Evolutionary conservation across 2,329 filamentous ascomycete genomes (phyloP), one percentile per base, ranked within the genome.

Genomic region (Stachybotrys echinatus): DNA sequence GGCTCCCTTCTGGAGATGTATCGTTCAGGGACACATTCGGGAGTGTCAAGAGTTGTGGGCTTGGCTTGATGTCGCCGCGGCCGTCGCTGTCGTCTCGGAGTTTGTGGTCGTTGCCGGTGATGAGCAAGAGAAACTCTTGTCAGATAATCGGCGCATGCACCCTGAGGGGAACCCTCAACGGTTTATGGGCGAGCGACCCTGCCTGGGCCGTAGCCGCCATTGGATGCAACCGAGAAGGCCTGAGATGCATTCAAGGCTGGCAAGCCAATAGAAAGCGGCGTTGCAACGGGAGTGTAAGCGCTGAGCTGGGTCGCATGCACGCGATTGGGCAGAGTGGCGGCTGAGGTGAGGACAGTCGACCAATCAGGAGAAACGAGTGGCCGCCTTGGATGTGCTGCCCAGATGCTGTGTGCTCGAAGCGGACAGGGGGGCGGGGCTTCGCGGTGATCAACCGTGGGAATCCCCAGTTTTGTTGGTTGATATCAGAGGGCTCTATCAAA

Each of bases 271-370:
- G 57, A 47, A 58, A 50, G 48, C 45, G 23, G 46, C 31, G 38
- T 46, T 27, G 45, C 50, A 46, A 45, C 54, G 55, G 47, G 50
- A 45, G 52, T 57, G 55, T 67, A 67, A 67, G 65, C 65, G 65
- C 65, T 63, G 38, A n/a, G 38, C 58, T 53, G 55, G 58, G 59
- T 55, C 52, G 45, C 52, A 48, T 50, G 48, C 44, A 48, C 50
- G 47, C 56, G 52, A 66, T 66, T 67, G 64, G 64, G 47, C 52
- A 23, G 23, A 22, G 14, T 38, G 49, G 52, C 50, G 52, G 55
- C 42, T 56, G 55, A 50, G 48, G 53, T 50, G 39, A 37, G 20
- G 12, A 7, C 17, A 8, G 38, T 18, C 44, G 45, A 45, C 64
- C 63, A 66, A 66, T 66, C 12, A 37, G 44, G 12, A 19, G 23